phyloP scores from a whole-genome alignment of 257 asterid species.

The Mentha longifolia region DNA sequence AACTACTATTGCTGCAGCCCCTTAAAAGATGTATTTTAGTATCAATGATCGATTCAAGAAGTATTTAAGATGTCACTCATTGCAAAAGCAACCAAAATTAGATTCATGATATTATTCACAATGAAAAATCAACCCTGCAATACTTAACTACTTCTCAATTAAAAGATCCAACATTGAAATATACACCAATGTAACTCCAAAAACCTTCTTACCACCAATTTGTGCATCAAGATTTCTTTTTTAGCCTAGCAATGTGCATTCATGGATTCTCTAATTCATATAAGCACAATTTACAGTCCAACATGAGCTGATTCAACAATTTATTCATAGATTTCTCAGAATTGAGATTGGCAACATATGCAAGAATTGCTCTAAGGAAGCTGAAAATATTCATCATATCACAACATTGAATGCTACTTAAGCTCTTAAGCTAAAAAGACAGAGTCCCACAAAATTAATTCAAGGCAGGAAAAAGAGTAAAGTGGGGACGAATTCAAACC shows the following conservation, averaged over 20 bases:
- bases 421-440: background rate
- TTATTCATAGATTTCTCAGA: background rate
- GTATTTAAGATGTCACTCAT: background rate
- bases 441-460: background rate
- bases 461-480: background rate
- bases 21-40: background rate
- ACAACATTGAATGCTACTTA: background rate
- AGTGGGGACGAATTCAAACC: conserved; percentile 43
- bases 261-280: background rate
- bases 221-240: background rate
- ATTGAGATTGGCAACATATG: background rate
- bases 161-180: too few species aligned
- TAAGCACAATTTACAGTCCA: background rate
- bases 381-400: background rate
- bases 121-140: background rate
- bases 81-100: background rate
- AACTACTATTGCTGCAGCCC: background rate
- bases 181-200: background rate
- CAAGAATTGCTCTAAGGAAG: background rate
- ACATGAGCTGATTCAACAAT: background rate
- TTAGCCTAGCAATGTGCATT: background rate
- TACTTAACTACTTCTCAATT: too few species aligned
- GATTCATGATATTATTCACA: background rate
- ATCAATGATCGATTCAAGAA: background rate
- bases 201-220: background rate